These are phyloP conservation scores for Trametes pubescens DNA, from an alignment of 1,284 basidiomycete species.

Conservation along the genomic window DNA sequence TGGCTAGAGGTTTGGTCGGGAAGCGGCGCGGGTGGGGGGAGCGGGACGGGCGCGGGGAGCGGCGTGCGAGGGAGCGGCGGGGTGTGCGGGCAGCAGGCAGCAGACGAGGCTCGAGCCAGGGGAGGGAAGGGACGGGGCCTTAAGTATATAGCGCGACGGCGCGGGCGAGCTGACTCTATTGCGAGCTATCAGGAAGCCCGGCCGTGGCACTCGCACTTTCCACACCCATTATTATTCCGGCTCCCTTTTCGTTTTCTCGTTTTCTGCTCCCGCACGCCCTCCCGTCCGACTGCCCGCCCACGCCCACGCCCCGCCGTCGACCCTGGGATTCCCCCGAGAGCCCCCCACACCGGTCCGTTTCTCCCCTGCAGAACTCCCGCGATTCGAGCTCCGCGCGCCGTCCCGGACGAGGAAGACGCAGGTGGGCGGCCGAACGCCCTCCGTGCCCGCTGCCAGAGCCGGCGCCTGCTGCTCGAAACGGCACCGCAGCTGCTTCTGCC, in stretches of 20 bases:
- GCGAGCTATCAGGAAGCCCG: constrained; percentile 5
- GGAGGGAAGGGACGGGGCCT: constrained; percentile 14
- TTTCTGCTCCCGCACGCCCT: background rate
- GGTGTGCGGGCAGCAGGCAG: constrained; percentile 11
- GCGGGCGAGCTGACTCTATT: constrained; percentile 1
- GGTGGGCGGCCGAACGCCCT: background rate
- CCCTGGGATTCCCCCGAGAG: background rate
- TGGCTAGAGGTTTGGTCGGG: constrained; percentile 11
- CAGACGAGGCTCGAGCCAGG: constrained; percentile 9
- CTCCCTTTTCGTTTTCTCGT: too few species aligned
- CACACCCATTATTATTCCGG: constrained; percentile 3
- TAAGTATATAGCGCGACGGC: constrained; percentile 18
- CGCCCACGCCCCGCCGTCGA: background rate
- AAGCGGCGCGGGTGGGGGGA: constrained; percentile 1
- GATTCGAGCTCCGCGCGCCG: constrained; percentile 14
- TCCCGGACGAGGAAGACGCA: background rate
- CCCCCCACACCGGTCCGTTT: background rate
- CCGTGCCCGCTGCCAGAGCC: too few species aligned
- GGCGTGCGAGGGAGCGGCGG: constrained; percentile 2
- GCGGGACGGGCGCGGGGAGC: constrained; percentile 3
- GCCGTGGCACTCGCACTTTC: constrained; percentile 5
- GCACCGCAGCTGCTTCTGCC: background rate
- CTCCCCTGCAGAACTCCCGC: too few species aligned
- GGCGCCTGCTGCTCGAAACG: background rate
- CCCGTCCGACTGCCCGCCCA: background rate